phyloP scores from a whole-genome alignment of 2,329 filamentous ascomycete species.

The Fusarium nisikadoi region DNA sequence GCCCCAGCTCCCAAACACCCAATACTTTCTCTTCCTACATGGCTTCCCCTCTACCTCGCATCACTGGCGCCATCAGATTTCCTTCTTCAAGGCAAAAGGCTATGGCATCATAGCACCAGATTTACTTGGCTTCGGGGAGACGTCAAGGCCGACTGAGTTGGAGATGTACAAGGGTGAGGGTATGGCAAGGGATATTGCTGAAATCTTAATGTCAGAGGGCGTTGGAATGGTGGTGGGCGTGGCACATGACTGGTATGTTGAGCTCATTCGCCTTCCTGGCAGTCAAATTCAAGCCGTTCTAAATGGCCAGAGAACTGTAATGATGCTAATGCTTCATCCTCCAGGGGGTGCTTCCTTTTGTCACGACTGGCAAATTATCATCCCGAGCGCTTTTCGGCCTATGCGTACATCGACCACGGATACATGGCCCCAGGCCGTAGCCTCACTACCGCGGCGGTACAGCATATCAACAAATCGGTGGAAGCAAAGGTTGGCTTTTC shows the following conservation, averaged over 20 bases:
- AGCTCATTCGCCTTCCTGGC: accelerated
- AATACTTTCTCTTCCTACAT: background rate
- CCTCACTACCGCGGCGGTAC: background rate
- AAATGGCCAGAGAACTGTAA: accelerated
- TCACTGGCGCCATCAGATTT: background rate
- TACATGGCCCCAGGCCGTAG: background rate
- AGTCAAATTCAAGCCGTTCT: accelerated
- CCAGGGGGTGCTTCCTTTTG: background rate
- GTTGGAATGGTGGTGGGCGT: accelerated
- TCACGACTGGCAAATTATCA: background rate
- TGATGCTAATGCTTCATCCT: accelerated
- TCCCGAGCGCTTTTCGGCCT: background rate
- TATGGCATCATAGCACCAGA: background rate
- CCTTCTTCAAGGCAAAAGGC: background rate
- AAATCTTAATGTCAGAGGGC: background rate
- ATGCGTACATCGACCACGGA: background rate
- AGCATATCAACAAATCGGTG: background rate
- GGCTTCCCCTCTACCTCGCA: background rate
- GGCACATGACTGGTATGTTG: background rate
- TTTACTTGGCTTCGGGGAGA: background rate
- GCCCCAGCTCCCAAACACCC: background rate
- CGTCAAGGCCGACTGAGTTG: background rate
- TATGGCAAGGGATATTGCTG: background rate
- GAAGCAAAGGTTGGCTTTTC: background rate
- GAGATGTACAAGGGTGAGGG: background rate